Conservation (phyloP, 2,329 filamentous ascomycete genomes). For the Trichoderma simmonsii region DNA sequence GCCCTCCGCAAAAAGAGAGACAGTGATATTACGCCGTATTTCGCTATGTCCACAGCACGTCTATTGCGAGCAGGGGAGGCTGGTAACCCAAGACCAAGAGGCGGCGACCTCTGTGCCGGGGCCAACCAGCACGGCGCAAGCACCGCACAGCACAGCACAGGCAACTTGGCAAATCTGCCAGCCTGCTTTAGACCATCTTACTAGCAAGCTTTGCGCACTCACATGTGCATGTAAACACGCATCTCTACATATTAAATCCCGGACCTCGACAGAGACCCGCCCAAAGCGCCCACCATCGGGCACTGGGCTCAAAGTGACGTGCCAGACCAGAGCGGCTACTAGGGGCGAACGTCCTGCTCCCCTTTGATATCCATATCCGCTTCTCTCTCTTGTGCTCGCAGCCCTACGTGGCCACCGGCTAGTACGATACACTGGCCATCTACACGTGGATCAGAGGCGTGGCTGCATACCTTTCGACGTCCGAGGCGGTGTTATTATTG, state of each 20-base stretch:
- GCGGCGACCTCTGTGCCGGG: background rate
- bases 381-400: background rate
- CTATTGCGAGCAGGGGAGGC: slow-evolving; percentile 14
- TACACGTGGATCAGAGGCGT: slow-evolving; percentile 18
- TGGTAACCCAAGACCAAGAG: background rate
- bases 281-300: slow-evolving; percentile 14
- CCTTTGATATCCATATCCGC: background rate
- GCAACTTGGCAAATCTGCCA: slow-evolving; percentile 7
- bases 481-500: slow-evolving; percentile 10
- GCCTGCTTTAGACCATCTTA: background rate
- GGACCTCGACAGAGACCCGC: slow-evolving; percentile 12
- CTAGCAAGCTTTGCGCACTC: background rate
- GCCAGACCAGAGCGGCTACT: slow-evolving; percentile 4
- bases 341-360: background rate
- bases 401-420: slow-evolving; percentile 4
- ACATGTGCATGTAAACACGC: slow-evolving; percentile 3
- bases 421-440: background rate
- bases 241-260: slow-evolving; percentile 4
- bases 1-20: background rate
- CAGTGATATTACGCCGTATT: slow-evolving; percentile 7
- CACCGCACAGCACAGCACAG: background rate
- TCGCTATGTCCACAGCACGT: background rate
- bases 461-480: slow-evolving; percentile 17
- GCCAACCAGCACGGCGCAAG: background rate
- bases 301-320: slow-evolving; percentile 9